These are phyloP conservation scores for Leccinum boreale DNA, from an alignment of 768 basidiomycete species.

Conservation along the genomic window DNA sequence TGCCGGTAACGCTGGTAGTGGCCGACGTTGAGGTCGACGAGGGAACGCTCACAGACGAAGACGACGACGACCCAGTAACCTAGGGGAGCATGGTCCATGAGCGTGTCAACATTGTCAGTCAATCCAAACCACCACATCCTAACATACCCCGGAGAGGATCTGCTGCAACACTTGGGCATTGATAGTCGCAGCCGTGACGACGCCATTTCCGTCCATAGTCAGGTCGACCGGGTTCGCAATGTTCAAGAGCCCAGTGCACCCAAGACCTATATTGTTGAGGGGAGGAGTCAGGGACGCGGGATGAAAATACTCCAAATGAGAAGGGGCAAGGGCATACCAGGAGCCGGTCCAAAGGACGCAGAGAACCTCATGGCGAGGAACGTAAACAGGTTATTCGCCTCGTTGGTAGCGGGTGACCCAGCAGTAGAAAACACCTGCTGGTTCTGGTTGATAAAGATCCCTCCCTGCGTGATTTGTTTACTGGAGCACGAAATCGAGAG, in stretches of 20 bases:
- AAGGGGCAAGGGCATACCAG: constrained; percentile 13
- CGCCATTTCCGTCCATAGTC: constrained; percentile 24
- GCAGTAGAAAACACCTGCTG: constrained; percentile 16
- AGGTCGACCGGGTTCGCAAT: constrained; percentile 22
- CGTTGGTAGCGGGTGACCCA: constrained; percentile 19
- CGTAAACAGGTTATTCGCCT: constrained; percentile 25
- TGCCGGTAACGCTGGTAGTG: background rate
- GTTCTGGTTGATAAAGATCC: constrained; percentile 24
- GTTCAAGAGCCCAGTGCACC: constrained; percentile 19
- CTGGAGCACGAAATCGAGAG: background rate
- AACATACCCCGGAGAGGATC: constrained; percentile 11
- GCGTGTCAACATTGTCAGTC: background rate
- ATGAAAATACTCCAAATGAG: background rate
- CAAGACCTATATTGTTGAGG: constrained; percentile 16
- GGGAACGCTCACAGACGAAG: background rate
- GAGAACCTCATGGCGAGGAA: constrained; percentile 31
- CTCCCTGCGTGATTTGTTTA: constrained; percentile 20
- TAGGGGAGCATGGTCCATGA: background rate
- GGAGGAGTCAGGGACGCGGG: background rate
- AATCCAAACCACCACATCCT: background rate
- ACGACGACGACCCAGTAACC: background rate
- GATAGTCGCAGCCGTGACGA: constrained; percentile 26
- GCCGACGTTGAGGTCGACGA: background rate
- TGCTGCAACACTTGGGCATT: constrained; percentile 19
- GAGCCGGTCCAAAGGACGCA: constrained; percentile 19